Evolutionary conservation across 495 filamentous ascomycete genomes (phyloP).

Genomic region (Trypethelium eluteriae): DNA sequence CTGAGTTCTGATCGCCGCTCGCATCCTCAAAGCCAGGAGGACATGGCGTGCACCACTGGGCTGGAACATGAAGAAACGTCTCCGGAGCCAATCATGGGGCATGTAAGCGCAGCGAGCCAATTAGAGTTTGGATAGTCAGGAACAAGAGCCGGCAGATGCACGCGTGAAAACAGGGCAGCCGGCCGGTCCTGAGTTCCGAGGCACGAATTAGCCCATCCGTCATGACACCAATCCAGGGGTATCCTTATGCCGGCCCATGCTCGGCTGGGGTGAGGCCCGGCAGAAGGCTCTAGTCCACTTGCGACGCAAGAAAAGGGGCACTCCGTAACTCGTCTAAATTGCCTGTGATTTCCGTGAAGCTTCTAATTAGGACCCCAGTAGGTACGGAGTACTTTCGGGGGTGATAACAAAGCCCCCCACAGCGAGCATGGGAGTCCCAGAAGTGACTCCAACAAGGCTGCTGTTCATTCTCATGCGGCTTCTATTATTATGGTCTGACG

Average conservation of each 20-base stretch:
- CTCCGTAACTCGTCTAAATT: background rate
- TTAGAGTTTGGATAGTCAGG: constrained; percentile 9
- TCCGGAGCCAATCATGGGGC: background rate
- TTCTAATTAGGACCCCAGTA: background rate
- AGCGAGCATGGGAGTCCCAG: background rate
- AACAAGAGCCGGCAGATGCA: constrained; percentile 12
- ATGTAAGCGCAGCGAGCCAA: constrained; percentile 3
- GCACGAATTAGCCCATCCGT: constrained; percentile 3
- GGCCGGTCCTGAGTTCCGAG: background rate
- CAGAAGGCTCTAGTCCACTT: background rate
- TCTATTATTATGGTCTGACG: background rate
- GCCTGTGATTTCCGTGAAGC: background rate
- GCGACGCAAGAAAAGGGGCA: background rate
- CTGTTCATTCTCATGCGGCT: no score
- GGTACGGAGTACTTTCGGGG: background rate
- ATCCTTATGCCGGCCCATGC: background rate
- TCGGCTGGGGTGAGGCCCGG: background rate
- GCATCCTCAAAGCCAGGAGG: background rate
- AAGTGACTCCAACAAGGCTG: background rate
- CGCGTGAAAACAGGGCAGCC: background rate
- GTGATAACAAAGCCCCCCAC: background rate
- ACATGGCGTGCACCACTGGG: background rate
- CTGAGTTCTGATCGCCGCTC: background rate
- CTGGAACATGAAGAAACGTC: background rate
- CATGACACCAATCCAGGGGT: background rate